Percentiles rank a stretch among this genome's conserved stretches.
Conservation (phyloP, 305 asterid genomes). For the Solanum hybrid region DNA sequence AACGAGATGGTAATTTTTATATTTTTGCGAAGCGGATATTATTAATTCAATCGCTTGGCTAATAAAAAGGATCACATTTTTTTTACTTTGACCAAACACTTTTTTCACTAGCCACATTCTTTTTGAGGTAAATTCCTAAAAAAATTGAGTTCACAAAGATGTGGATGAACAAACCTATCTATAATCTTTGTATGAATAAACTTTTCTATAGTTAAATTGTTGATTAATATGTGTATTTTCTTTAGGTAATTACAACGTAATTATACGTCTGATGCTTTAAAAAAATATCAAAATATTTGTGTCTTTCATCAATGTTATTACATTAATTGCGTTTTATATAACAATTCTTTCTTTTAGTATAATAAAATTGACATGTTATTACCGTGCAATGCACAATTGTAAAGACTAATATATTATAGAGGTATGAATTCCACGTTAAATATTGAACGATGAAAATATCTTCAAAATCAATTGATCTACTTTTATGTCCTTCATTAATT, state of each 20-base stretch:
- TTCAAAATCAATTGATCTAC: background rate
- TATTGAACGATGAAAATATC: background rate
- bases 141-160: background rate
- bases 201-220: background rate
- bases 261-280: background rate
- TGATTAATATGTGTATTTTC: background rate
- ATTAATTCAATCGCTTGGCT: background rate
- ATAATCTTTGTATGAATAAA: background rate
- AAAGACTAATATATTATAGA: background rate
- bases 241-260: background rate
- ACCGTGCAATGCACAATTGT: background rate
- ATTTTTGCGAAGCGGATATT: too few relatives aligned
- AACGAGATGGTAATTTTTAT: background rate
- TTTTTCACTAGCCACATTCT: background rate
- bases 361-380: background rate
- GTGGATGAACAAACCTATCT: background rate
- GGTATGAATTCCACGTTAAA: background rate
- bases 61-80: background rate
- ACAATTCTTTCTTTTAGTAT: background rate
- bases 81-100: background rate
- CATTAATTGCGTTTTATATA: background rate
- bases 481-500: background rate
- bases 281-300: background rate
- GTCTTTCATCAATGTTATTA: background rate
- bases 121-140: background rate